These are phyloP conservation scores for Jamesozyma piceae DNA, from an alignment of 805 yeast species.

Conservation along the genomic window DNA sequence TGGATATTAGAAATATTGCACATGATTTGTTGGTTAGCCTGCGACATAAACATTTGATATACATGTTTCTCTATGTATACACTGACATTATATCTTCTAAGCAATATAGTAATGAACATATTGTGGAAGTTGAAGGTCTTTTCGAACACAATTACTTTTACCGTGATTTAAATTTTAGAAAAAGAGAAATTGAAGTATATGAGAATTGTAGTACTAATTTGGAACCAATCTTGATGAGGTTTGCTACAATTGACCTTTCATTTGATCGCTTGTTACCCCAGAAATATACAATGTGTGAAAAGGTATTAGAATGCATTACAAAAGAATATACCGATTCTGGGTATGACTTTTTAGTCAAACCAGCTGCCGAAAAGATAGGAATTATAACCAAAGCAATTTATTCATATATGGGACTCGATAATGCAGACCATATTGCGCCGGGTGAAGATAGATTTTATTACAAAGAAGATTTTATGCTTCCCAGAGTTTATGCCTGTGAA, in stretches of 20 bases:
- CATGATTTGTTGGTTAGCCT: background rate
- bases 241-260: conserved; percentile 3
- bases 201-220: background rate
- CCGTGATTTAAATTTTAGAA: background rate
- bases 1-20: background rate
- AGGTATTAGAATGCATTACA: background rate
- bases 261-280: conserved; percentile 2
- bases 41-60: background rate
- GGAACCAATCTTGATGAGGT: conserved; percentile 1
- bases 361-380: background rate
- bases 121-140: background rate
- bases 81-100: background rate
- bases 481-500: conserved; percentile 22
- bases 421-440: background rate
- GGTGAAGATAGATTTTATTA: background rate
- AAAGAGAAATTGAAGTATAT: background rate
- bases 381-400: background rate
- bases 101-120: background rate
- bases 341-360: background rate
- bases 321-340: background rate
- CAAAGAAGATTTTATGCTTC: conserved; percentile 18
- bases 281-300: background rate
- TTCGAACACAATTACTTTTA: background rate
- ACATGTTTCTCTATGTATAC: background rate
- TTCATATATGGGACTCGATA: background rate